Conservation (phyloP, 805 yeast species). For the Nakazawaea siamensis region DNA sequence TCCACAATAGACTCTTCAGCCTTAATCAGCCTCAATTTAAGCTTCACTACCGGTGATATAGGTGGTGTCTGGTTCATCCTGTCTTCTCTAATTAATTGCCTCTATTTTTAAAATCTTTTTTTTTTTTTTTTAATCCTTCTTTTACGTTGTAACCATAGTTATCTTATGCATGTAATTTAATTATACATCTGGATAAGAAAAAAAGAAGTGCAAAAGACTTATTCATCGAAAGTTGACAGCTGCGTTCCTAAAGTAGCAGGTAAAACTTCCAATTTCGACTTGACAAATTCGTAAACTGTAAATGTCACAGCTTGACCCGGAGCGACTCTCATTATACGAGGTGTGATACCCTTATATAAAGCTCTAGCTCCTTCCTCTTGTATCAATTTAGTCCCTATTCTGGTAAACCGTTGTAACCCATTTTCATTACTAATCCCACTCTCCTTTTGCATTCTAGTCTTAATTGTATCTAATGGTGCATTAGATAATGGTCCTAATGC, state of each 20-base stretch:
- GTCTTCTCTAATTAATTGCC: neutral
- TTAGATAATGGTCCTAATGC: constrained; percentile 97
- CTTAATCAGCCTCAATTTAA: constrained; percentile 8
- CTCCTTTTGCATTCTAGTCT: constrained; percentile 93
- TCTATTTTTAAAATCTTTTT: neutral
- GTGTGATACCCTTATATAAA: constrained; percentile 94
- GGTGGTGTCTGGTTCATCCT: constrained; percentile 11
- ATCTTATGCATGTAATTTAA: too few relatives aligned
- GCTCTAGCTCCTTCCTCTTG: constrained; percentile 87
- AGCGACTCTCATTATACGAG: constrained; percentile 98
- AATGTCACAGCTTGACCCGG: constrained; percentile 99
- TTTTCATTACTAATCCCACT: constrained; percentile 54
- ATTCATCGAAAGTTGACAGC: too few relatives aligned
- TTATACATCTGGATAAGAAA: too few relatives aligned
- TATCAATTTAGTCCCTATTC: constrained; percentile 74
- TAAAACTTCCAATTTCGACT: constrained; percentile 47
- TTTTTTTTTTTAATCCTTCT: neutral
- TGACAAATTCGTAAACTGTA: constrained; percentile 89
- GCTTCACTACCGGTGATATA: constrained; percentile 11
- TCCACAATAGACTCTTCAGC: too few relatives aligned
- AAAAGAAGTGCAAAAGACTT: too few relatives aligned
- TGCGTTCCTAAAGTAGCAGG: too few relatives aligned
- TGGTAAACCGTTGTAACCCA: constrained; percentile 67
- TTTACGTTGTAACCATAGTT: too few relatives aligned
- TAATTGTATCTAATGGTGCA: constrained; percentile 95